Base-by-base conservation (phyloP, 2,329 filamentous ascomycete genomes). In the Ophiostoma sp. region DNA sequence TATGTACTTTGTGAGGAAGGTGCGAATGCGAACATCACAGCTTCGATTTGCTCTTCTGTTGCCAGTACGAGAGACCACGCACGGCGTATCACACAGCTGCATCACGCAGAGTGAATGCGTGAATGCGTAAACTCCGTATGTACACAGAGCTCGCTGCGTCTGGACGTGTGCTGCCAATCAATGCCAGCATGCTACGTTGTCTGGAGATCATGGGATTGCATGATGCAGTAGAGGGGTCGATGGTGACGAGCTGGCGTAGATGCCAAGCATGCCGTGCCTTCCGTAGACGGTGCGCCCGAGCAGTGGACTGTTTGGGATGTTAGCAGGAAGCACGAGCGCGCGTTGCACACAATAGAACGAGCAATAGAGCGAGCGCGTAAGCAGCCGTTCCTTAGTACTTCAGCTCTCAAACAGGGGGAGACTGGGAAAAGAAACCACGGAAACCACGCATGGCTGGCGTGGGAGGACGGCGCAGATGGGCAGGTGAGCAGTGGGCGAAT, bases 251-350 rank as follows among this genome's bases (percentile, higher is more conserved):
- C n/a, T 3, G 11, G 47, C n/a, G 12, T 14, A 16, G 38, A 44
- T 38, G 41, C 41, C 41, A 64, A 64, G 63, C 63, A 38, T 64
- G 63, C 63, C 63, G 63, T 64, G 63, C 18, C 63, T 64, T 64
- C 63, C 63, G 63, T 27, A n/a, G 14, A 27, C 27, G 27, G 27
- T 27, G 27, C 27, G 27, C 27, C 27, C 27, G 27, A 27, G 27
- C 27, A 5, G 38, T 42, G 58, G 40, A 16, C 38, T 18, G 36
- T 63, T 11, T 58, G 36, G 1, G 27, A 62, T 62, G 12, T 11
- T 27, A 27, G 27, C 27, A 27, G 40, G 9, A 55, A 27, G 12
- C 14, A 47, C 5, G n/a, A 2, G 18, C 16, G 18, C 8, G 18
- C 18, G 62, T 45, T 12, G 18, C 40, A 45, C 41, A 42, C 41